Conservation (phyloP, 371 early-diverging fungal species). For the Mortierella sp. region DNA sequence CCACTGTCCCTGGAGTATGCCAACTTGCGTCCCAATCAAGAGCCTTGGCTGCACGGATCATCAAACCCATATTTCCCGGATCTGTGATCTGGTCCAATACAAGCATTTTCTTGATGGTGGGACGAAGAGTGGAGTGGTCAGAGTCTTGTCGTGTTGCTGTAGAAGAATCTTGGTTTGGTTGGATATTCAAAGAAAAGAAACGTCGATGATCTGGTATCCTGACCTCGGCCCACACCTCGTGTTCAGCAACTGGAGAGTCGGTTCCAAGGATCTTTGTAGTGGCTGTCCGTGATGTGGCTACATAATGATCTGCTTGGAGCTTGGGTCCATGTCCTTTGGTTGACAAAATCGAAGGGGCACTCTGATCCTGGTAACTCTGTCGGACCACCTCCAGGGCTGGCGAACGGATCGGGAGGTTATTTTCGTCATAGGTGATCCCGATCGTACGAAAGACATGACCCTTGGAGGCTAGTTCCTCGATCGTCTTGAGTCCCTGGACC, state of each 20-base stretch:
- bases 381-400: slow-evolving; percentile 32
- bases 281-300: slow-evolving; percentile 25
- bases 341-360: too few species aligned
- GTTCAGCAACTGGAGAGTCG: slow-evolving; percentile 30
- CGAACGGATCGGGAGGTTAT: slow-evolving; percentile 20
- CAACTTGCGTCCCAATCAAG: slow-evolving; percentile 64
- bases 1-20: slow-evolving; percentile 60
- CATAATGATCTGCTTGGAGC: slow-evolving; percentile 31
- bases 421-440: slow-evolving; percentile 38
- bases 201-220: slow-evolving; percentile 20
- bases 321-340: not conserved
- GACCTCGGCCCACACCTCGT: slow-evolving; percentile 50
- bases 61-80: slow-evolving; percentile 64
- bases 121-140: too few species aligned
- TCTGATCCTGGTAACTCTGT: too few species aligned
- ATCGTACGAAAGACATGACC: slow-evolving; percentile 29
- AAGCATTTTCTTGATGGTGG: slow-evolving; percentile 45
- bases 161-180: too few species aligned
- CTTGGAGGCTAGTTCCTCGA: slow-evolving; percentile 34
- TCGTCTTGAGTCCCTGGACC: slow-evolving; percentile 46
- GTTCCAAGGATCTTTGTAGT: slow-evolving; percentile 40
- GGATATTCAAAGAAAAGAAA: slow-evolving; percentile 12
- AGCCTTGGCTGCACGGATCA: slow-evolving; percentile 64
- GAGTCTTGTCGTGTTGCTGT: too few species aligned
- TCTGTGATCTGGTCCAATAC: slow-evolving; percentile 66